Evolutionary conservation across 2,329 filamentous ascomycete species (phyloP), one percentile per base, ranked within the genome.

Genomic region (Zymoseptoria crescenta): DNA sequence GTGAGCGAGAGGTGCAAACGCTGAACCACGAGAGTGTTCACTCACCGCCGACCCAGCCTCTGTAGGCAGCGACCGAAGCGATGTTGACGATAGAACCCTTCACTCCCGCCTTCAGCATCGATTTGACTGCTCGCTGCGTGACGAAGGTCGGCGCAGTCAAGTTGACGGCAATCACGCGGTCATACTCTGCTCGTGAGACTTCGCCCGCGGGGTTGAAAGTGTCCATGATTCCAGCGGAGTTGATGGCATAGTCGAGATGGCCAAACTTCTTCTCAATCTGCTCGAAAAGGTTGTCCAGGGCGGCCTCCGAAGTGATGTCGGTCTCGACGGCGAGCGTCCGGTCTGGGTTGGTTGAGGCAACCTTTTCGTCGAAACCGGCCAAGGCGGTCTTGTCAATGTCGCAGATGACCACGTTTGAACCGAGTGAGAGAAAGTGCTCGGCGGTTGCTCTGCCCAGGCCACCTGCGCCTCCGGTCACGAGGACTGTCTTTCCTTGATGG

Each of bases 181-280:
- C 77, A 82, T 81, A 85, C 1, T 76, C 65, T 1, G 70, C 70
- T 59, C 74, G 73, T 20, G 79, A 74, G 55, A 79, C 69, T 7
- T 75, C 74, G 16, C 78, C 82, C 0, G 79, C 79, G 0, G 81
- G 77, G 50, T 81, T 78, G 63, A 85, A 83, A 28, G 71, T 73
- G 66, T 85, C 83, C 74, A 83, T 80, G 58, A 85, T 75, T 21
- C 79, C 83, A 8, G 82, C 82, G 61, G 81, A 82, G 72, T 84
- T 84, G 66, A 85, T 70, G 28, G 68, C 62, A 81, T 84, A 73
- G 69, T 86, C 83, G 19, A 83, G 69, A n/a, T 74, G 73, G 28
- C 75, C 76, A 61, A 80, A 81, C 55, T 63, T 70, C 55, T 65
- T 61, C 49, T 71, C 67, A 3, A 64, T 65, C 68, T 73, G 63